Conservation (phyloP, 2,329 filamentous ascomycete genomes). For the Colletotrichum sp. region DNA sequence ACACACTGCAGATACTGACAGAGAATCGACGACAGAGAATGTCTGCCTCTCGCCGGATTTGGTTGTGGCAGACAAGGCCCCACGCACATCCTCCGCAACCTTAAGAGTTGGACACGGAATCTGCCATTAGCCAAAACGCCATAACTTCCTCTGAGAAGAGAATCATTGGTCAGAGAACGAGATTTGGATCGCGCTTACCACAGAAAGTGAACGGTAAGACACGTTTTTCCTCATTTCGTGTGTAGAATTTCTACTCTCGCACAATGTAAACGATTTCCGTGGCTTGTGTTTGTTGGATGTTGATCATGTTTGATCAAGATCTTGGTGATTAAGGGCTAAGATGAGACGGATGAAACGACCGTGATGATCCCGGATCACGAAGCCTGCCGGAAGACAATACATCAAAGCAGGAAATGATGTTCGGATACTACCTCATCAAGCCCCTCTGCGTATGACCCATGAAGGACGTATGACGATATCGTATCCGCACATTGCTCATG, state of each 20-base stretch:
- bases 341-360: not conserved
- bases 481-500: not conserved
- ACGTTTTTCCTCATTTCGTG: not conserved
- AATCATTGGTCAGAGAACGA: conserved; percentile 4
- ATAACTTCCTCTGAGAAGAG: not conserved
- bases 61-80: not conserved
- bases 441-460: not conserved
- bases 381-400: not conserved
- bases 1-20: not conserved
- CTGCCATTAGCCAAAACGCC: not conserved
- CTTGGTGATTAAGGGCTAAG: not conserved
- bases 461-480: not conserved
- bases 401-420: not conserved
- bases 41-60: conserved; percentile 6
- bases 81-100: not conserved
- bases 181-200: not conserved
- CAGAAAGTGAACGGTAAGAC: not conserved
- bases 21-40: not conserved
- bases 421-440: not conserved
- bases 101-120: not conserved
- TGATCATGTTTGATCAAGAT: conserved; percentile 8
- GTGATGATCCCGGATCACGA: not conserved
- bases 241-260: not conserved
- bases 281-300: not conserved
- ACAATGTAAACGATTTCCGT: not conserved